Evolutionary conservation across 2,329 filamentous ascomycete species (phyloP).

Genomic region (Coniochaeta ligniaria): DNA sequence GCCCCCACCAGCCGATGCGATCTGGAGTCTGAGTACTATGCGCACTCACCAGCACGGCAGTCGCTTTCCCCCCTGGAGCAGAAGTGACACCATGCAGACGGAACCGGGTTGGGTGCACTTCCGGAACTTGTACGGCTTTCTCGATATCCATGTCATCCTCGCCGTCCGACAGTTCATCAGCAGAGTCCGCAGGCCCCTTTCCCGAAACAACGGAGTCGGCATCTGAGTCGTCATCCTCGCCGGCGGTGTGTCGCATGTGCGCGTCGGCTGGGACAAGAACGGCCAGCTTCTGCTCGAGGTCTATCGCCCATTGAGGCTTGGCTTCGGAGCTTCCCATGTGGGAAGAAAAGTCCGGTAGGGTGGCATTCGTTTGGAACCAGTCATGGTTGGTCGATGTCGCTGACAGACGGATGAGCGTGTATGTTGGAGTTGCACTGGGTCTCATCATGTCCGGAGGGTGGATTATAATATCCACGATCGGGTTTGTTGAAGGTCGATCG

Average conservation of each 20-base stretch:
- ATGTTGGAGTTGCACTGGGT: conserved; percentile 30
- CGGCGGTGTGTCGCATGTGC: conserved; percentile 28
- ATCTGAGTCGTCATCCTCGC: conserved; percentile 22
- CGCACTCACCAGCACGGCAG: conserved; percentile 41
- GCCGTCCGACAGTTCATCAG: conserved; percentile 4
- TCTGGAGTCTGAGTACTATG: conserved; percentile 42
- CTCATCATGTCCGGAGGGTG: conserved; percentile 26
- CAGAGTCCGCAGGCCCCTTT: conserved; percentile 2
- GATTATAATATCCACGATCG: conserved; percentile 42
- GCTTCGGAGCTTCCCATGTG: conserved; percentile 5
- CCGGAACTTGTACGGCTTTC: conserved; percentile 20
- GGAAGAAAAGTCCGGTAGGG: conserved; percentile 16
- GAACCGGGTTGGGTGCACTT: conserved; percentile 41
- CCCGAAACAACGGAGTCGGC: conserved; percentile 18
- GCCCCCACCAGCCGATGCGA: conserved; percentile 27
- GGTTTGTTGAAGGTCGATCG: conserved; percentile 27
- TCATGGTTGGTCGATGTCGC: conserved; percentile 41
- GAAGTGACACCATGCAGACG: conserved; percentile 46
- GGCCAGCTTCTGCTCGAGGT: conserved; percentile 35
- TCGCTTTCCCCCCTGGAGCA: conserved; percentile 44
- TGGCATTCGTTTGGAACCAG: conserved; percentile 47
- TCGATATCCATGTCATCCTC: conserved; percentile 12
- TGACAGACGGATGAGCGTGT: conserved; percentile 45
- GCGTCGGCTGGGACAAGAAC: conserved; percentile 36
- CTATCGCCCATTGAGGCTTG: conserved; percentile 38